These are phyloP conservation scores for Licmophora abbreviata DNA, from an alignment of 108 stramenopile genomes.

Conservation along the genomic window DNA sequence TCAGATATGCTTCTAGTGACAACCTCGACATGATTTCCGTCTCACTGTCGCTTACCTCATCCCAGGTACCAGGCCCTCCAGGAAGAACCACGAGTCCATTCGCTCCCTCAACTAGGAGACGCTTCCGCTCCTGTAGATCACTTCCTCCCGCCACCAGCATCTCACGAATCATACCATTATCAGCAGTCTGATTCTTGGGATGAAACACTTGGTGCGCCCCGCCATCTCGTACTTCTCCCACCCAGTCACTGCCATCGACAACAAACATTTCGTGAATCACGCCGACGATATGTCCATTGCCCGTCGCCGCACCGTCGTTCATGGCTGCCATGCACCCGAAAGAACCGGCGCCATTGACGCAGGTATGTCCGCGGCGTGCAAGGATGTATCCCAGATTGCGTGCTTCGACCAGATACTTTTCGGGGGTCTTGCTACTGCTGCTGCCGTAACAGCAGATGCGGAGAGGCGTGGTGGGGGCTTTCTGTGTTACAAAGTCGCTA, in stretches of 20 bases:
- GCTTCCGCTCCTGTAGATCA: constrained; percentile 84
- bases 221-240: constrained; percentile 22
- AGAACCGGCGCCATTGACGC: constrained; percentile 87
- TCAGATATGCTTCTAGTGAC: not conserved
- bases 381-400: constrained; percentile 56
- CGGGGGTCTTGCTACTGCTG: constrained; percentile 59
- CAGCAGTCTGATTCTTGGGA: not conserved
- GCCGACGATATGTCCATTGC: constrained; percentile 73
- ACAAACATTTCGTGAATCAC: constrained; percentile 92
- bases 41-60: constrained; percentile 40
- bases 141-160: constrained; percentile 68
- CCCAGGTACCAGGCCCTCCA: constrained; percentile 92
- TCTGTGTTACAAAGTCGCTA: constrained; percentile 8
- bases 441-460: constrained; percentile 81
- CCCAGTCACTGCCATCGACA: constrained; percentile 71
- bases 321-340: constrained; percentile 83
- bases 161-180: constrained; percentile 35
- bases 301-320: constrained; percentile 71
- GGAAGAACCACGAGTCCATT: constrained; percentile 88
- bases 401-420: constrained; percentile 51
- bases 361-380: constrained; percentile 67
- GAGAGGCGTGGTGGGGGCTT: constrained; percentile 17
- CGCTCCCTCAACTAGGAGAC: constrained; percentile 62
- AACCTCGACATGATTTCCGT: not conserved
- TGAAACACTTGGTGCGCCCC: constrained; percentile 47